These are phyloP conservation scores for Chalciporus sp. DNA, from an alignment of 1,284 basidiomycete species.

Conservation along the genomic window DNA sequence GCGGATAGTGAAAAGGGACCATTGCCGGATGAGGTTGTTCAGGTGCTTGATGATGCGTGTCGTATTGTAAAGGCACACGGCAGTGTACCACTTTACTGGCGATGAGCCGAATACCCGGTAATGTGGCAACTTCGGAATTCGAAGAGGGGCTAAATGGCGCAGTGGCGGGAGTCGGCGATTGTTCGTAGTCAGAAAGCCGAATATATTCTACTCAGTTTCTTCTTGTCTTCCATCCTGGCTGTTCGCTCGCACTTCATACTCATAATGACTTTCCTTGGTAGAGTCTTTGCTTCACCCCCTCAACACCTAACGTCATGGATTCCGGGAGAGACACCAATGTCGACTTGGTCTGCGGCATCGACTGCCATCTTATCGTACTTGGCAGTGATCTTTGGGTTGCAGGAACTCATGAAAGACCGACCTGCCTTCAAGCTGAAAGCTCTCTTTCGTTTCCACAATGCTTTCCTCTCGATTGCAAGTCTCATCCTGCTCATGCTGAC, in stretches of 20 bases:
- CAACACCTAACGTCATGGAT: slow-evolving; percentile 66
- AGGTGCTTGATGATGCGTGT: background rate
- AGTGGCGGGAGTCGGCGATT: background rate
- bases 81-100: background rate
- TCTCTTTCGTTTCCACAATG: slow-evolving; percentile 91
- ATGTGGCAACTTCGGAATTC: background rate
- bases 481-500: slow-evolving; percentile 82
- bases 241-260: background rate
- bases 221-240: background rate
- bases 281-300: slow-evolving; percentile 41
- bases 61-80: background rate
- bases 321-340: slow-evolving; percentile 75
- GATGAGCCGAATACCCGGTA: no score
- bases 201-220: no score
- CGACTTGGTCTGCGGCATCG: slow-evolving; percentile 74
- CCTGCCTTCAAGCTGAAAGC: slow-evolving; percentile 76
- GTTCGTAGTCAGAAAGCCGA: background rate
- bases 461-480: slow-evolving; percentile 82
- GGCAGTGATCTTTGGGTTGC: slow-evolving; percentile 83
- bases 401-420: slow-evolving; percentile 82
- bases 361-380: slow-evolving; percentile 80
- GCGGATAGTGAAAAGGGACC: slow-evolving; percentile 45
- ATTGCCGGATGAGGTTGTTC: slow-evolving; percentile 37
- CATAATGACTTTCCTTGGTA: slow-evolving; percentile 9
- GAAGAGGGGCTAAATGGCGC: background rate